phyloP scores from a whole-genome alignment of 2,329 filamentous ascomycete species.

The Talaromyces sp. region DNA sequence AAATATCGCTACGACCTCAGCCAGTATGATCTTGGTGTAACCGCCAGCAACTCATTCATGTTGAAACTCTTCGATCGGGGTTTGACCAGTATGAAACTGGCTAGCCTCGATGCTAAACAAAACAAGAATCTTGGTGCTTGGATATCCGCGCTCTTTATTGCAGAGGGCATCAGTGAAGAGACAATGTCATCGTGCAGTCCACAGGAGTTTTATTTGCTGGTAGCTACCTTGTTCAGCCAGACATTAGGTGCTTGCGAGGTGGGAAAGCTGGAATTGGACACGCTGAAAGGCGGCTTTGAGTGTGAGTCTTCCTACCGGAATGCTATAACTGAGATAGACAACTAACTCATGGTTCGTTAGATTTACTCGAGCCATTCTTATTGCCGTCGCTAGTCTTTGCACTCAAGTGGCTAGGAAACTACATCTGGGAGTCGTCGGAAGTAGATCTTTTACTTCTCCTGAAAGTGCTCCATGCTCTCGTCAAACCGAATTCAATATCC shows the following conservation, averaged over 20 bases:
- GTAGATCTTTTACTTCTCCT: slow-evolving; percentile 49
- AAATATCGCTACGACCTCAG: slow-evolving; percentile 54
- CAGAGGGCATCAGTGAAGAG: slow-evolving; percentile 60
- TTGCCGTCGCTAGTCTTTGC: slow-evolving; percentile 57
- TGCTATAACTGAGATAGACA: no score
- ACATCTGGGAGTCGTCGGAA: slow-evolving; percentile 48
- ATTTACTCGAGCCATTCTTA: slow-evolving; percentile 59
- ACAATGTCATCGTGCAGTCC: slow-evolving; percentile 60
- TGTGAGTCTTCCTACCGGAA: slow-evolving; percentile 38
- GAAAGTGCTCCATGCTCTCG: slow-evolving; percentile 52
- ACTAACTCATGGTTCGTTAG: slow-evolving; percentile 26
- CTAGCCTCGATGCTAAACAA: slow-evolving; percentile 52
- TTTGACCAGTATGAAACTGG: slow-evolving; percentile 43
- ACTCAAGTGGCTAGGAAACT: slow-evolving; percentile 54
- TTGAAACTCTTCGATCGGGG: slow-evolving; percentile 48
- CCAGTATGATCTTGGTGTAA: slow-evolving; percentile 50
- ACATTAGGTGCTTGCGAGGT: slow-evolving; percentile 54
- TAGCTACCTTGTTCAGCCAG: slow-evolving; percentile 58
- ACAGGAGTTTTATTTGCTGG: slow-evolving; percentile 59
- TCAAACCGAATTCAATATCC: slow-evolving; percentile 54
- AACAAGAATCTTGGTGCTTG: slow-evolving; percentile 54
- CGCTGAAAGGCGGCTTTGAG: slow-evolving; percentile 58
- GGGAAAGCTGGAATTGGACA: slow-evolving; percentile 52
- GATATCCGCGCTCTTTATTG: slow-evolving; percentile 58
- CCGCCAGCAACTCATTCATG: slow-evolving; percentile 50